Percentiles rank a stretch among this genome's conserved stretches.
phyloP scores from a whole-genome alignment of 2,329 filamentous ascomycete genomes.

The Huntiella savannae region DNA sequence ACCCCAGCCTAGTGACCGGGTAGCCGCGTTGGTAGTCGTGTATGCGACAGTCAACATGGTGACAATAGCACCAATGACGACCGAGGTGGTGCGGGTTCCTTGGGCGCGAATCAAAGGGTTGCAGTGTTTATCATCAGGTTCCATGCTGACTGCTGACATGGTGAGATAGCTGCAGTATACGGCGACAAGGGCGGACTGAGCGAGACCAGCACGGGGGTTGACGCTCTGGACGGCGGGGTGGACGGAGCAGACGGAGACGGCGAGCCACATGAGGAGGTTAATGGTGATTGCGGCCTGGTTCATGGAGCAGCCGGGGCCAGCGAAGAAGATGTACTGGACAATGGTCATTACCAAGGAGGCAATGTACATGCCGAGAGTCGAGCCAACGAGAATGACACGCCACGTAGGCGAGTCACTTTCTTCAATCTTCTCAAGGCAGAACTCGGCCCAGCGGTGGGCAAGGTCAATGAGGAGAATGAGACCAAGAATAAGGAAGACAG shows the following conservation, averaged over 20 bases:
- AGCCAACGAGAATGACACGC: slow-evolving; percentile 76
- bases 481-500: slow-evolving; percentile 83
- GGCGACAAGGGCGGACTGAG: slow-evolving; percentile 94
- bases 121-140: slow-evolving; percentile 82
- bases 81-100: slow-evolving; percentile 73
- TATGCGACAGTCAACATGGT: slow-evolving; percentile 96
- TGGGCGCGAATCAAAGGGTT: slow-evolving; percentile 78
- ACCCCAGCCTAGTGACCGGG: slow-evolving; percentile 46
- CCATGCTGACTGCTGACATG: slow-evolving; percentile 96
- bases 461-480: slow-evolving; percentile 85
- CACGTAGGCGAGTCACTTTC: slow-evolving; percentile 67
- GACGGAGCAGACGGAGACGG: slow-evolving; percentile 67
- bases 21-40: slow-evolving; percentile 89
- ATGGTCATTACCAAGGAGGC: slow-evolving; percentile 85
- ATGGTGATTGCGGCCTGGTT: slow-evolving; percentile 92
- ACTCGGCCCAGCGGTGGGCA: slow-evolving; percentile 92
- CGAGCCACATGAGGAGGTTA: slow-evolving; percentile 69
- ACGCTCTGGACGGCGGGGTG: slow-evolving; percentile 79
- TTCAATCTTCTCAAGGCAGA: slow-evolving; percentile 86
- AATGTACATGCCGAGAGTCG: slow-evolving; percentile 84
- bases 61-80: slow-evolving; percentile 82
- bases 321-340: slow-evolving; percentile 95
- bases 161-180: slow-evolving; percentile 98
- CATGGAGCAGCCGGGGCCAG: slow-evolving; percentile 64
- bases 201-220: slow-evolving; percentile 83